Evolutionary conservation across 1,284 basidiomycete species (phyloP), one percentile per base, ranked within the genome.

Genomic region (Sphaerobolus stellatus): DNA sequence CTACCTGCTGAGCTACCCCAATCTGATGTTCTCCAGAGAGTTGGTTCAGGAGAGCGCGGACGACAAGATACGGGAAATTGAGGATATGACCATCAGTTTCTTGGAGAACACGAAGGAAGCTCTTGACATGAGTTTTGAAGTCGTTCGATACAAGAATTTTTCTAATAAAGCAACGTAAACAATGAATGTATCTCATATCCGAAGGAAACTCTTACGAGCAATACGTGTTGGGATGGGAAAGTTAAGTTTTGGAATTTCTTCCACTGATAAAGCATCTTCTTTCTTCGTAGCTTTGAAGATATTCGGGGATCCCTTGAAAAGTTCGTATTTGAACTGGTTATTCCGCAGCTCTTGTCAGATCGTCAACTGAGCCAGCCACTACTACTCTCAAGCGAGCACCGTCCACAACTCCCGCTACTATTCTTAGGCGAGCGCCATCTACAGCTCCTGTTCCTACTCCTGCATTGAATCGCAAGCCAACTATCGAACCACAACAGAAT

Each of bases 401-500:
- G 7, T 27, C 24, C 11, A 33, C 50, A 34, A 45, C 25, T 50
- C 56, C 8, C 33, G 30, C 18, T 44, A 47, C 29, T 25, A 34
- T 18, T 43, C 40, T 16, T 29, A 45, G 34, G 36, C 56, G 40
- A 43, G 43, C 48, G 31, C 43, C 18, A 45, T 49, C 48, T 56
- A 48, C 18, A 43, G 33, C 52, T 24, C 48, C 53, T 29, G 34
- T 50, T 38, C 38, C 22, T 8, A 22, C 46, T 48, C 58, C 69
- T 61, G 16, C 74, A 70, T 29, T 81, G 83, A 16, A 82, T 78
- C 4, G 81, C 79, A 74, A 74, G 2, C 87, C 88, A 1, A 73
- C 76, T 2, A 86, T 90, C 58, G 69, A 72, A 2, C 89, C 89
- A 5, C 76, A 87, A 48, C 80, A 76, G 54, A 92, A 92, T 68